Evolutionary conservation across 2,329 filamentous ascomycete genomes (phyloP).

Genomic region (Talaromyces funiculosus): DNA sequence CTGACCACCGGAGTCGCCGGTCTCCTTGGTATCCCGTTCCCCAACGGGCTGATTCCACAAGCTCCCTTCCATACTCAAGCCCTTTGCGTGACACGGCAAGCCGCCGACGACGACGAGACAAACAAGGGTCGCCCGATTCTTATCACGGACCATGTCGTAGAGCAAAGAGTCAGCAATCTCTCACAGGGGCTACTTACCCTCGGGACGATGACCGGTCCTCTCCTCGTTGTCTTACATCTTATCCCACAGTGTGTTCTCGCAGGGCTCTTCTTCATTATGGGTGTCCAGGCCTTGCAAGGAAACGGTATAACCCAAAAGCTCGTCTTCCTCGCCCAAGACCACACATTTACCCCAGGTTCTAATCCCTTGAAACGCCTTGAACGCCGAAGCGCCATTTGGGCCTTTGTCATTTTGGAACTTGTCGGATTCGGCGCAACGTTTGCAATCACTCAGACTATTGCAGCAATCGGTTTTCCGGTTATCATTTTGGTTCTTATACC

Average conservation of each 20-base stretch:
- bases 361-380: slow-evolving; percentile 58
- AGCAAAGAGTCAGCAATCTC: slow-evolving; percentile 74
- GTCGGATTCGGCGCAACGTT: slow-evolving; percentile 71
- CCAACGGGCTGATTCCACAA: slow-evolving; percentile 78
- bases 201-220: slow-evolving; percentile 70
- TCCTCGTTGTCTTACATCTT: slow-evolving; percentile 67
- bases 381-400: slow-evolving; percentile 64
- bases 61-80: slow-evolving; percentile 76
- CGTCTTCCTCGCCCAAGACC: slow-evolving; percentile 63
- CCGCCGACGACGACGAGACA: slow-evolving; percentile 52
- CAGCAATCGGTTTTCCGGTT: slow-evolving; percentile 73
- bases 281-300: slow-evolving; percentile 66
- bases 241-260: slow-evolving; percentile 76
- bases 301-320: slow-evolving; percentile 75
- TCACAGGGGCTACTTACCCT: slow-evolving; percentile 72
- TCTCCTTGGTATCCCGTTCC: slow-evolving; percentile 70
- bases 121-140: slow-evolving; percentile 55
- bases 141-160: slow-evolving; percentile 57
- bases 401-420: slow-evolving; percentile 64
- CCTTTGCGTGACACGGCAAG: slow-evolving; percentile 62
- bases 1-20: slow-evolving; percentile 71
- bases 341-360: slow-evolving; percentile 50
- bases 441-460: slow-evolving; percentile 76
- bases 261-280: slow-evolving; percentile 81
- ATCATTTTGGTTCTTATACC: slow-evolving; percentile 67